These are phyloP conservation scores for Evernia prunastri DNA, from an alignment of 495 filamentous ascomycete genomes.

Conservation along the genomic window DNA sequence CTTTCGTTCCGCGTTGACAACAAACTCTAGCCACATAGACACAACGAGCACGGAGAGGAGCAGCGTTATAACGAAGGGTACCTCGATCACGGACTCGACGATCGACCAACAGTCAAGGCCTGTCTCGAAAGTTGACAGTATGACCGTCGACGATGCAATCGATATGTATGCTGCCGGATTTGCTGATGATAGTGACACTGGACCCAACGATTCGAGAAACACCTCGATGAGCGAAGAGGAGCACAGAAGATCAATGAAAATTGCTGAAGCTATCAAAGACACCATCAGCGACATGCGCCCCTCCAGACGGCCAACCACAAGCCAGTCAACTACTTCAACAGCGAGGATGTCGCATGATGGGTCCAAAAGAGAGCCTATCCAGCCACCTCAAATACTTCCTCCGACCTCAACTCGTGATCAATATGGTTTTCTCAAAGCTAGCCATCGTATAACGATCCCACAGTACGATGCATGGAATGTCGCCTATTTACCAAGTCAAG, in stretches of 20 bases:
- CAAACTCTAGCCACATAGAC: constrained; percentile 62
- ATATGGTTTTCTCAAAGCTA: constrained; percentile 89
- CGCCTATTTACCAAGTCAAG: constrained; percentile 61
- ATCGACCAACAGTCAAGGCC: constrained; percentile 50
- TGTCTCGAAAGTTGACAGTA: constrained; percentile 57
- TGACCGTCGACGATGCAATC: constrained; percentile 88
- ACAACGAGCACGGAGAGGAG: constrained; percentile 69
- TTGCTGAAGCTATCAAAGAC: constrained; percentile 26
- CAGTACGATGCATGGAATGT: constrained; percentile 80
- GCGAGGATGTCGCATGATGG: constrained; percentile 25
- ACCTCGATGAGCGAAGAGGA: constrained; percentile 22
- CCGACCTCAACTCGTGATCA: constrained; percentile 55
- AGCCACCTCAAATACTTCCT: constrained; percentile 31
- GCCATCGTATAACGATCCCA: constrained; percentile 63
- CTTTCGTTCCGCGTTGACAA: constrained; percentile 63
- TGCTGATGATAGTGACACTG: constrained; percentile 48
- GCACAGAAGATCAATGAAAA: constrained; percentile 24
- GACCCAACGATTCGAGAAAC: constrained; percentile 28
- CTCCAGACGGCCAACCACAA: constrained; percentile 30
- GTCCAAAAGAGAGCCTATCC: constrained; percentile 28
- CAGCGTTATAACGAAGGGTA: constrained; percentile 73
- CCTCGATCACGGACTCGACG: constrained; percentile 62
- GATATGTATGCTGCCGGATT: constrained; percentile 88
- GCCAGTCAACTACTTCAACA: constrained; percentile 23
- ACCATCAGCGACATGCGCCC: constrained; percentile 26